Evolutionary conservation across 495 filamentous ascomycete species (phyloP).

Genomic region (Annulohypoxylon bovei): DNA sequence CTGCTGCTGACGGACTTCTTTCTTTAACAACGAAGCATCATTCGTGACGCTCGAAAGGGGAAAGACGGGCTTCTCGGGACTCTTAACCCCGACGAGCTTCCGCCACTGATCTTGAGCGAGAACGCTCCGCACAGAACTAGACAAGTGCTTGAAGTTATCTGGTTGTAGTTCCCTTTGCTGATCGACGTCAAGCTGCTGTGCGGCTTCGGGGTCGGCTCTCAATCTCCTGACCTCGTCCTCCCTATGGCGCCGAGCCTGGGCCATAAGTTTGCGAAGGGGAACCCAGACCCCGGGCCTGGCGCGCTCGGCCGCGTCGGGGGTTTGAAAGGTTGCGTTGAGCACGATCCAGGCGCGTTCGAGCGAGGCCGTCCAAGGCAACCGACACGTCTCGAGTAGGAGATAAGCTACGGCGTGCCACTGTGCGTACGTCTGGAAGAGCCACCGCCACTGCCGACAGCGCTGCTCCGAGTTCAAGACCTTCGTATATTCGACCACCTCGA

Average conservation of each 20-base stretch:
- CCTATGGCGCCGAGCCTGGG: constrained; percentile 67
- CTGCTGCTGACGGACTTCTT: neutral
- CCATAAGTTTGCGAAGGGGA: constrained; percentile 75
- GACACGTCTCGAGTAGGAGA: constrained; percentile 78
- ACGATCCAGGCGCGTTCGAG: constrained; percentile 86
- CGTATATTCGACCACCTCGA: constrained; percentile 82
- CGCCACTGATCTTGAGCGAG: constrained; percentile 56
- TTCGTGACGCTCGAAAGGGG: neutral
- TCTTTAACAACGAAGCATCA: constrained; percentile 17
- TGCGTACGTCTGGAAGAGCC: constrained; percentile 83
- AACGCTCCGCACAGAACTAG: constrained; percentile 48
- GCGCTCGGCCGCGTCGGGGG: constrained; percentile 61
- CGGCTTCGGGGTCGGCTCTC: constrained; percentile 53
- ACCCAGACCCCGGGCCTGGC: constrained; percentile 75
- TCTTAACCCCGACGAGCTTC: constrained; percentile 55
- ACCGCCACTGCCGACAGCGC: constrained; percentile 73
- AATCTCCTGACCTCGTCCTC: constrained; percentile 59
- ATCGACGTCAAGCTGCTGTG: constrained; percentile 52
- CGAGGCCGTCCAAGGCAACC: constrained; percentile 69
- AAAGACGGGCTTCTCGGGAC: constrained; percentile 17
- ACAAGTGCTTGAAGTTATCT: constrained; percentile 50
- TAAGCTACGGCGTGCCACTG: constrained; percentile 86
- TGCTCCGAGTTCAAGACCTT: constrained; percentile 68
- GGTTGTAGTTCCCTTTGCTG: constrained; percentile 49
- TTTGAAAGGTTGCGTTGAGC: constrained; percentile 68